Evolutionary conservation across 768 basidiomycete species (phyloP), one percentile per base, ranked within the genome.

Genomic region (Suillus fuscotomentosus): DNA sequence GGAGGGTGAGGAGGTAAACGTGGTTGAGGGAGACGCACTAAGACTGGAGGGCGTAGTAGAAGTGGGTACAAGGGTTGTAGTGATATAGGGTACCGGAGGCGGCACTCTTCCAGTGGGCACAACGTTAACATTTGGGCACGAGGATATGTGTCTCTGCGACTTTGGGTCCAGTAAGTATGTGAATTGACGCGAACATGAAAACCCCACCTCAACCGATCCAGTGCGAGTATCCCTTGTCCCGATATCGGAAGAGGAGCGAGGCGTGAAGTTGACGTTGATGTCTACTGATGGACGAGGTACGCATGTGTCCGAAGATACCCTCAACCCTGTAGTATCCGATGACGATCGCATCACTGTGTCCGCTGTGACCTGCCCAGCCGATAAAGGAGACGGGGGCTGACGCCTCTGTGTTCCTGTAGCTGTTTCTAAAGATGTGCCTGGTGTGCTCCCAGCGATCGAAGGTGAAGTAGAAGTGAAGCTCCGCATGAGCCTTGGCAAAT

Each of bases 401-500:
- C 24, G 24, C 24, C 39, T 57, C 39, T 57, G 56, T 24, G 24
- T 41, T 41, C 39, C 15, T 3, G 56, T 10, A 17, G 5, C 15
- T 17, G 56, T 57, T 27, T 57, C 56, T 6, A 36, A 15, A 41
- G 22, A 57, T 41, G 39, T 57, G 9, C 22, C 56, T 17, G 24
- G 24, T 13, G 22, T 41, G 17, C 5, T 13, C 9, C 17, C 39
- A 17, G 39, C 24, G 1, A 41, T 41, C 3, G 56, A 41, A 57
- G 56, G 56, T 41, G 56, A 15, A 10, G 56, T 24, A 3, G 39
- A 57, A 41, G 56, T 41, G 17, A 57, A 39, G 15, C 56, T 57
- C 17, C 56, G 56, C 56, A 57, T 24, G 17, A 57, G 56, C 24
- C 56, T 57, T 24, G 56, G 56, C 24, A 57, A 41, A 57, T 57